These are phyloP conservation scores for Xylaria sp. DNA, from an alignment of 2,329 filamentous ascomycete genomes.

Conservation along the genomic window DNA sequence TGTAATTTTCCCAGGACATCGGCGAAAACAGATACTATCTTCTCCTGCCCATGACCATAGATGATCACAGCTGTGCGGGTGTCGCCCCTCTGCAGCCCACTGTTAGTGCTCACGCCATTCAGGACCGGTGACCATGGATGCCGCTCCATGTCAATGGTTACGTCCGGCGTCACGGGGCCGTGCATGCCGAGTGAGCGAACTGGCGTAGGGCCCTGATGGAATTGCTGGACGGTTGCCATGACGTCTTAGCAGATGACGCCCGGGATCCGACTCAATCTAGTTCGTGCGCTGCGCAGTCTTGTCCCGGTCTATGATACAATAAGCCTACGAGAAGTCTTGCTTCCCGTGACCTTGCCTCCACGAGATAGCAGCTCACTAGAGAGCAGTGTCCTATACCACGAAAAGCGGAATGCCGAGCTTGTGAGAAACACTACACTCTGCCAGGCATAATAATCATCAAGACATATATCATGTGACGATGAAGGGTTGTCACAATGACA, in stretches of 20 bases:
- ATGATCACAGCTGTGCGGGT: slow-evolving; percentile 66
- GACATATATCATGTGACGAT: neutral
- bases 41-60: slow-evolving; percentile 71
- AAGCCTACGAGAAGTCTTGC: neutral
- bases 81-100: slow-evolving; percentile 55
- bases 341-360: neutral
- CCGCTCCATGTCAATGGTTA: slow-evolving; percentile 33
- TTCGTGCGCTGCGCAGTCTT: neutral
- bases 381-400: neutral
- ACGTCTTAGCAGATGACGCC: slow-evolving; percentile 10
- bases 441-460: neutral
- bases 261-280: neutral
- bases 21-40: slow-evolving; percentile 74
- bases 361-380: neutral
- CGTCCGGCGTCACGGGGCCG: slow-evolving; percentile 27
- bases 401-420: neutral
- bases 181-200: slow-evolving; percentile 44
- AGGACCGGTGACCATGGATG: slow-evolving; percentile 20
- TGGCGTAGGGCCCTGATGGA: slow-evolving; percentile 54
- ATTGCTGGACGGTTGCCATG: slow-evolving; percentile 50
- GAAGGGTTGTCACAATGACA: neutral
- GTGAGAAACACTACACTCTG: neutral
- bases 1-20: slow-evolving; percentile 78
- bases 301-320: neutral
- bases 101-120: slow-evolving; percentile 48